These are phyloP conservation scores for Orbilia ellipsospora DNA, from an alignment of 2,329 filamentous ascomycete genomes.

Conservation along the genomic window DNA sequence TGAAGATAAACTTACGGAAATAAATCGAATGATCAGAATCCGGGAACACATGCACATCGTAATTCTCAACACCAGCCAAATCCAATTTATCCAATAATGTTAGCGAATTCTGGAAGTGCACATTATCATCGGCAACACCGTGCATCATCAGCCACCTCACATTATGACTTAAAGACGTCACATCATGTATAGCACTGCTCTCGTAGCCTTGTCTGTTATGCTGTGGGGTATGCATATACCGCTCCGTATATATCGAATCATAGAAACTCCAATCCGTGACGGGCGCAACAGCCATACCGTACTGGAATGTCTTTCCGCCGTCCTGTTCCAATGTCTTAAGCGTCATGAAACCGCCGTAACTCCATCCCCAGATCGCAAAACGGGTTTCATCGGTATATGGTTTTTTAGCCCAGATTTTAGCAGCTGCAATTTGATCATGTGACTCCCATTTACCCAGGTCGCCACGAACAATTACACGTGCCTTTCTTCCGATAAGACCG, in stretches of 20 bases:
- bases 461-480: slow-evolving; percentile 82
- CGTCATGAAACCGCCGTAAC: slow-evolving; percentile 93
- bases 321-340: slow-evolving; percentile 94
- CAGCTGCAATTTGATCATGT: slow-evolving; percentile 88
- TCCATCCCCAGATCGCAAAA: slow-evolving; percentile 98
- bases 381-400: slow-evolving; percentile 83
- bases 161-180: slow-evolving; percentile 76
- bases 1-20: slow-evolving; percentile 69
- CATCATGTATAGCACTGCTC: slow-evolving; percentile 78
- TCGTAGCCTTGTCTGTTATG: slow-evolving; percentile 82
- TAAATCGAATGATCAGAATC: slow-evolving; percentile 95
- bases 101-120: slow-evolving; percentile 94
- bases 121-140: slow-evolving; percentile 95
- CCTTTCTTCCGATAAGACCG: slow-evolving; percentile 85
- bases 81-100: slow-evolving; percentile 88
- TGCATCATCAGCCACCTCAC: slow-evolving; percentile 96
- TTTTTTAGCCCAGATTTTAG: slow-evolving; percentile 82
- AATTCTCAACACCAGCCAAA: slow-evolving; percentile 83
- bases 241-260: slow-evolving; percentile 90
- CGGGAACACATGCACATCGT: slow-evolving; percentile 95
- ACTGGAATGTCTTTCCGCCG: slow-evolving; percentile 87
- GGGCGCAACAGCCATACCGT: slow-evolving; percentile 97
- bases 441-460: slow-evolving; percentile 88
- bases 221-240: slow-evolving; percentile 96
- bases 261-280: slow-evolving; percentile 99